Conservation (phyloP, 2,329 filamentous ascomycete species). For the Colletotrichum sp. region DNA sequence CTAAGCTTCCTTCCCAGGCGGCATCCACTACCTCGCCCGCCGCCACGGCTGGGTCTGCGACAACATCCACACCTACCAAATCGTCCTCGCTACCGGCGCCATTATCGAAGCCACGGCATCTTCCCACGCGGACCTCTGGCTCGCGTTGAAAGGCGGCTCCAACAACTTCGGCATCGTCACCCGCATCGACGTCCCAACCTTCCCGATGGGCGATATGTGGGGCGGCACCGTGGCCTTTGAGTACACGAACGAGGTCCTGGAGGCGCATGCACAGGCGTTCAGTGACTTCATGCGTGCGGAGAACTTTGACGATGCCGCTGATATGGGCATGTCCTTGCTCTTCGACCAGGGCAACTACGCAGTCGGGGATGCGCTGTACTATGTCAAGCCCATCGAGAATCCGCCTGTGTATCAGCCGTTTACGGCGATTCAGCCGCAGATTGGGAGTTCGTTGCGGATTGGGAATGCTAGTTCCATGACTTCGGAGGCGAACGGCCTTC, state of each 20-base stretch:
- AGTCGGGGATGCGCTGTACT: background rate
- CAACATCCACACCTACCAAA: constrained; percentile 42
- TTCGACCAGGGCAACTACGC: background rate
- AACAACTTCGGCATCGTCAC: constrained; percentile 48
- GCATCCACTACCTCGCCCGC: constrained; percentile 25
- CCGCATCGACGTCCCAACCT: constrained; percentile 28
- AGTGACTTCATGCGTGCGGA: constrained; percentile 15
- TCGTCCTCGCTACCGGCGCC: constrained; percentile 45
- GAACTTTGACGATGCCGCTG: constrained; percentile 18
- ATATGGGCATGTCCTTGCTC: background rate
- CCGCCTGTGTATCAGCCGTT: background rate
- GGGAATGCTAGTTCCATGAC: background rate
- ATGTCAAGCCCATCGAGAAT: background rate
- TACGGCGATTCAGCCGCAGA: background rate
- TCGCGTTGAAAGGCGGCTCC: constrained; percentile 48
- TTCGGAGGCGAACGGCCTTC: background rate
- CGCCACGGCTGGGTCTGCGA: constrained; percentile 48
- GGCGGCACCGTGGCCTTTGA: background rate
- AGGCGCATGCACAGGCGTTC: constrained; percentile 9
- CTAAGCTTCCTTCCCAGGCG: background rate
- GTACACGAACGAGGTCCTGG: background rate
- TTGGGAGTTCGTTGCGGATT: background rate
- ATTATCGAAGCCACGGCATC: constrained; percentile 33
- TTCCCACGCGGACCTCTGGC: constrained; percentile 42
- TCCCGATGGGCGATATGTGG: background rate